Base-by-base conservation (phyloP, 2,329 filamentous ascomycete genomes). In the Neurospora sp. region DNA sequence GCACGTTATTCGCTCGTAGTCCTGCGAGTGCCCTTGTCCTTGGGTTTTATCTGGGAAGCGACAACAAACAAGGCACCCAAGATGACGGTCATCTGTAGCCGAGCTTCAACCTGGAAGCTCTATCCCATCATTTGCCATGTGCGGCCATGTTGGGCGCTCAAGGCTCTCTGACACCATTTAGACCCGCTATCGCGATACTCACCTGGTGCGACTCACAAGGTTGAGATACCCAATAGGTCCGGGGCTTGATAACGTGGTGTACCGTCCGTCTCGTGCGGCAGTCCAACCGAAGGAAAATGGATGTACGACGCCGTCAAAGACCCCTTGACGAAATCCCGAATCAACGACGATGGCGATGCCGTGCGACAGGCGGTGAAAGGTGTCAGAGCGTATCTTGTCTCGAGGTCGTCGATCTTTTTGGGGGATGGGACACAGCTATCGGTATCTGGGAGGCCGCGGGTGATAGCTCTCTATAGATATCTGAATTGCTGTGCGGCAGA, bases 171-270 rank as follows among this genome's bases (percentile, higher is more conserved):
- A 70, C 69, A 71, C 68, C 58, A 70, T 72, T 46, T 19, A 62
- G 71, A 42, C 46, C 66, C 69, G 68, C 66, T 72, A 69, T 72
- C 71, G 66, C 71, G 69, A 69, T 52, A 68, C 66, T 43, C 40
- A 28, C 52, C 28, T n/a, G 52, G 15, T 62, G 28, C 23, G 13
- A 62, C 23, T 62, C 15, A 62, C 23, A 62, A 62, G 52, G 52
- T 62, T n/a, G 13, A 62, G 52, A 62, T 62, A 28, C 28, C 52
- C 52, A 62, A 62, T 62, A 62, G 52, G 52, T 17, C 28, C n/a
- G 52, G 23, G 13, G 23, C 23, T 62, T 33, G 52, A 62, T 62
- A 62, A 36, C 52, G 52, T 62, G 23, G 52, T 33, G 52, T 62
- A 33, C 23, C 52, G 15, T 62, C 52, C 28, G 28, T 62, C 52